Evolutionary conservation across 345 rosid genomes (phyloP).

Genomic region (Chamaenerion angustifolium): DNA sequence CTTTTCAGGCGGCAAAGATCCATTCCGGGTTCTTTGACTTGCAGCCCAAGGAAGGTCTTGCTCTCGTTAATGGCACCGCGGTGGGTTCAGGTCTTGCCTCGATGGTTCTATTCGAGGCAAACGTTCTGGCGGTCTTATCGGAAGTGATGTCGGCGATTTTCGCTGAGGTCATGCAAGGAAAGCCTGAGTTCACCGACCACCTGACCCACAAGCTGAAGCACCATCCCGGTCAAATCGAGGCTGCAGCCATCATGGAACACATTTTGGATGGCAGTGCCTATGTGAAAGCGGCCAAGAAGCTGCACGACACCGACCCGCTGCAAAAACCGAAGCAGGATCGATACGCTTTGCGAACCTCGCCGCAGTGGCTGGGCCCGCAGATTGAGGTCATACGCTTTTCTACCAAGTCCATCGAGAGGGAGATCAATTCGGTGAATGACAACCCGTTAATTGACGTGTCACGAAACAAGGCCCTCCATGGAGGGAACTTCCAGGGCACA

Average conservation of each 20-base stretch:
- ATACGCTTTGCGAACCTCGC: conserved; percentile 9
- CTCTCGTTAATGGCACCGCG: conserved; percentile 11
- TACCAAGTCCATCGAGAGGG: conserved; percentile 13
- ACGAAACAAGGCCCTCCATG: conserved; percentile 11
- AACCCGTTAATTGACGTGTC: conserved; percentile 11
- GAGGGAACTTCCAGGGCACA: conserved; percentile 12
- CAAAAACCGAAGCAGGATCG: conserved; percentile 13
- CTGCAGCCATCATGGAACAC: conserved; percentile 13
- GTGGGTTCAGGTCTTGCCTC: conserved; percentile 10
- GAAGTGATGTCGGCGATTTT: conserved; percentile 9
- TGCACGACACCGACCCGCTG: conserved; percentile 11
- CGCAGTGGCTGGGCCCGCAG: conserved; percentile 11
- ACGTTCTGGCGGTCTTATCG: conserved; percentile 8
- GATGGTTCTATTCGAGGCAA: conserved; percentile 11
- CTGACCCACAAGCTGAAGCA: conserved; percentile 13
- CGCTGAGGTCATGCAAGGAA: conserved; percentile 14
- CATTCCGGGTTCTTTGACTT: conserved; percentile 9
- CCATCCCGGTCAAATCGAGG: conserved; percentile 12
- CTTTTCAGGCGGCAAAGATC: conserved; percentile 2
- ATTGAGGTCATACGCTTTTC: conserved; percentile 9
- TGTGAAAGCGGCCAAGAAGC: conserved; percentile 9
- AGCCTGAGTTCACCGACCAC: conserved; percentile 14
- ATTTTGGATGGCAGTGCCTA: conserved; percentile 11
- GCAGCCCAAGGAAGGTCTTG: conserved; percentile 12
- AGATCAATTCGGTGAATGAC: conserved; percentile 12